phyloP scores from a whole-genome alignment of 1,284 basidiomycete genomes.

The Ustilago hordei region DNA sequence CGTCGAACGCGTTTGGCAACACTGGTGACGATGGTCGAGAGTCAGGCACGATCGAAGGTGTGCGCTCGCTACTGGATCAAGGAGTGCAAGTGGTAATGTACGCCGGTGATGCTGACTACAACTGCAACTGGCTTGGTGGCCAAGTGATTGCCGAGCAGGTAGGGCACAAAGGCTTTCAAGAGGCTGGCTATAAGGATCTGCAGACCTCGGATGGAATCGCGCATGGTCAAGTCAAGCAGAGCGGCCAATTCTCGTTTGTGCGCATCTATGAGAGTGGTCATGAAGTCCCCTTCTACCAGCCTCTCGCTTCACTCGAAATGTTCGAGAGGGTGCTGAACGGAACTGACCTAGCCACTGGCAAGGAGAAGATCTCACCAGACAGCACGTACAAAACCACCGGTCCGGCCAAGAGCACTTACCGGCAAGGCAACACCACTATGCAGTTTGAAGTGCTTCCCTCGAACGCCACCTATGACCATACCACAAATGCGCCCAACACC shows the following conservation, averaged over 20 bases:
- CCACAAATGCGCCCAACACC: slow-evolving; percentile 33
- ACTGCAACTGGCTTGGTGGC: slow-evolving; percentile 57
- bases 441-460: slow-evolving; percentile 30
- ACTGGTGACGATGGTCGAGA: slow-evolving; percentile 56
- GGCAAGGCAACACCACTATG: slow-evolving; percentile 48
- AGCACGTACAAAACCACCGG: slow-evolving; percentile 37
- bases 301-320: slow-evolving; percentile 45
- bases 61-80: slow-evolving; percentile 42
- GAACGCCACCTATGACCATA: slow-evolving; percentile 44
- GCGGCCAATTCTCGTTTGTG: slow-evolving; percentile 49
- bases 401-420: slow-evolving; percentile 33
- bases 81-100: slow-evolving; percentile 52
- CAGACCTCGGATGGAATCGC: slow-evolving; percentile 24
- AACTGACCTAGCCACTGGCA: slow-evolving; percentile 51
- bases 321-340: slow-evolving; percentile 45
- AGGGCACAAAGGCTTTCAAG: slow-evolving; percentile 29
- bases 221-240: slow-evolving; percentile 53
- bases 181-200: slow-evolving; percentile 49
- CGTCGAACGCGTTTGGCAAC: slow-evolving; percentile 38
- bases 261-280: slow-evolving; percentile 59
- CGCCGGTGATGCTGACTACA: slow-evolving; percentile 60
- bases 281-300: slow-evolving; percentile 61
- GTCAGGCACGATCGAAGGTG: slow-evolving; percentile 40
- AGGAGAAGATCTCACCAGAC: slow-evolving; percentile 12
- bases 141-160: slow-evolving; percentile 47